A percentile compares a stretch with the other conserved stretches of the same genome.
Conservation (phyloP, 768 basidiomycete genomes). For the Kwoniella sp. region DNA sequence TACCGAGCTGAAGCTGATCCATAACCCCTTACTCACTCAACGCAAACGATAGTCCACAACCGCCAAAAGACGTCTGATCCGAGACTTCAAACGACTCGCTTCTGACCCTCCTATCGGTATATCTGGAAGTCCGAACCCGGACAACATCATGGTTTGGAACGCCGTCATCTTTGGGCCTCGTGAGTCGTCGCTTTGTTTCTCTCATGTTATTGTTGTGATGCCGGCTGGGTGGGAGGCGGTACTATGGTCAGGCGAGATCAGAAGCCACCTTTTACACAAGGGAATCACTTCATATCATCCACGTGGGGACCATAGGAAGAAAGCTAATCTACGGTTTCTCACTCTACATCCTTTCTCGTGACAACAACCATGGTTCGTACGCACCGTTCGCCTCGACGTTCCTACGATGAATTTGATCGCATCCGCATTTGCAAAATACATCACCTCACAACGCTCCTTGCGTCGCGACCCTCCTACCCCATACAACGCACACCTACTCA, state of each 20-base stretch:
- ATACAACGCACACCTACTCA: not conserved
- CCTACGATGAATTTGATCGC: too few relatives aligned
- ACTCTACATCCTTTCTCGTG: too few relatives aligned
- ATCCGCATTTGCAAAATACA: too few relatives aligned
- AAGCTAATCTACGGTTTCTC: too few relatives aligned
- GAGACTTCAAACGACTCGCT: slow-evolving; percentile 95
- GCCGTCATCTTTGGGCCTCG: slow-evolving; percentile 99
- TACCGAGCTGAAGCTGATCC: slow-evolving; percentile 1
- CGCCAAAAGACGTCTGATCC: slow-evolving; percentile 90
- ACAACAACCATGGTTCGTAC: too few relatives aligned
- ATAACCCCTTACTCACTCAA: not conserved
- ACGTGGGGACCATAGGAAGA: too few relatives aligned
- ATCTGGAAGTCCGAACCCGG: slow-evolving; percentile 93
- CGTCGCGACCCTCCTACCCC: too few relatives aligned
- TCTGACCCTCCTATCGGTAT: slow-evolving; percentile 95
- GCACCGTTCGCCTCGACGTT: too few relatives aligned
- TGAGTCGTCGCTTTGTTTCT: slow-evolving; percentile 58
- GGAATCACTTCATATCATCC: too few relatives aligned
- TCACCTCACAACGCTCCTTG: too few relatives aligned
- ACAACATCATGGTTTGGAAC: slow-evolving; percentile 99
- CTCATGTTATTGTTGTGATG: not conserved
- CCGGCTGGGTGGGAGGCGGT: not conserved
- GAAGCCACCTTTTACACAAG: not conserved
- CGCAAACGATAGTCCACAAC: slow-evolving; percentile 92
- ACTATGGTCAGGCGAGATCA: not conserved